Base-by-base conservation (phyloP, 805 yeast species). In the Starmerella sirachaensis region DNA sequence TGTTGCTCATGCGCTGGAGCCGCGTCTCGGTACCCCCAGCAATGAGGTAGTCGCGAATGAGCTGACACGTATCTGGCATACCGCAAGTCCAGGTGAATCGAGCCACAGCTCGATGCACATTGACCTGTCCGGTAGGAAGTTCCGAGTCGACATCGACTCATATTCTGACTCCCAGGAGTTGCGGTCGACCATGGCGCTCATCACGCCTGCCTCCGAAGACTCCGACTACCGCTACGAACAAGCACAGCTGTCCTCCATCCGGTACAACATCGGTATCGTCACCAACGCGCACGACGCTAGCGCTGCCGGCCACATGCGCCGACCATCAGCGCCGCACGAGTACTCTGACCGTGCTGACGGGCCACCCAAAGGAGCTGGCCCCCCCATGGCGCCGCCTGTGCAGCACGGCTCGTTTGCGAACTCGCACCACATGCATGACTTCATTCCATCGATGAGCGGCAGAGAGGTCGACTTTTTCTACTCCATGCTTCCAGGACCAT, bases 401-500 rank as follows among this genome's bases (percentile, higher is more conserved):
- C n/a, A n/a, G n/a, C n/a, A n/a, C n/a, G n/a, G n/a, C n/a, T n/a
- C 16, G 13, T 12, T 3, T 18, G 14, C 35, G 27, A 31, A 21
- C 18, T 21, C 37, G 7, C 40, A 35, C 9, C 18, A 24, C 25
- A 47, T 42, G 28, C 33, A 41, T 23, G 51, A 47, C 29, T 48
- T 48, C 36, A 42, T 48, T 19, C 51, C 51, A 18, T 30, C 46
- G n/a, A 33, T 48, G 35, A 20, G 40, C 6, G 28, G 44, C 19
- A 35, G 40, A 21, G 52, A 48, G 27, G 40, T 48, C 17, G 46
- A 42, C 21, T 49, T 45, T 16, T 48, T 40, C 40, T 48, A 48
- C 30, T 39, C 51, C 13, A 29, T 47, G 39, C 33, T 47, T 17
- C 47, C 50, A 17, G 45, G 32, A 3, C 3, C 42, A 3, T 34